phyloP scores from a whole-genome alignment of 2,329 filamentous ascomycete genomes.

The Colletotrichum sp. region DNA sequence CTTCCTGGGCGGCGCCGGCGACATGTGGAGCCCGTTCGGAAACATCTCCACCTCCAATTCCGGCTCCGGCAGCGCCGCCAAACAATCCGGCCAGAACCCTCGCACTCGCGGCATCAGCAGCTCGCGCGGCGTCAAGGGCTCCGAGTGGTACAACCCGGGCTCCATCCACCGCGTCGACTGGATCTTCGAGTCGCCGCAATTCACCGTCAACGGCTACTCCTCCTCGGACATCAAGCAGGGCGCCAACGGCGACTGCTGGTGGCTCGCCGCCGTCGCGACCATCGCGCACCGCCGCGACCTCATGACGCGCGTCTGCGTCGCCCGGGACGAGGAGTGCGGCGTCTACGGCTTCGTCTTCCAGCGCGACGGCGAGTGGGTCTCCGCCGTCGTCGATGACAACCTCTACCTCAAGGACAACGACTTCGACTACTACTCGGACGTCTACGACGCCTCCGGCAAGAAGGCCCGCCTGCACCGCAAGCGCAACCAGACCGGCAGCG shows the following conservation, averaged over 20 bases:
- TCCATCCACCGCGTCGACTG: constrained; percentile 48
- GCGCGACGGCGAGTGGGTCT: constrained; percentile 74
- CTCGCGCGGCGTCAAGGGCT: constrained; percentile 11
- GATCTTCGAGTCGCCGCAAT: constrained; percentile 46
- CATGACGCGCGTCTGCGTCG: constrained; percentile 71
- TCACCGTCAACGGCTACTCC: constrained; percentile 43
- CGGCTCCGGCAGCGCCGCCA: background rate
- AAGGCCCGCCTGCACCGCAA: constrained; percentile 65
- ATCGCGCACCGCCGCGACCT: constrained; percentile 69
- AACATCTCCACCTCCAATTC: background rate
- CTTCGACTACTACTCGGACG: constrained; percentile 24
- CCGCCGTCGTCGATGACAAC: constrained; percentile 76
- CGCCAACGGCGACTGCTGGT: constrained; percentile 72
- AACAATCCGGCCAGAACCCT: background rate
- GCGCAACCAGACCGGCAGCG: constrained; percentile 69
- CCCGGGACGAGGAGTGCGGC: constrained; percentile 68
- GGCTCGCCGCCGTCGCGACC: constrained; percentile 72
- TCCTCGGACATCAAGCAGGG: constrained; percentile 48
- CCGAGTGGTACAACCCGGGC: constrained; percentile 32
- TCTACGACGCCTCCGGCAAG: constrained; percentile 48
- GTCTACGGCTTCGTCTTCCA: constrained; percentile 79
- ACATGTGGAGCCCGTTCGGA: background rate
- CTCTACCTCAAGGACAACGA: constrained; percentile 32
- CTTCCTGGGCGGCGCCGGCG: constrained; percentile 16
- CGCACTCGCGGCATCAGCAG: background rate